Evolutionary conservation across 1,284 basidiomycete species (phyloP).

Genomic region (Coriolopsis trogii): DNA sequence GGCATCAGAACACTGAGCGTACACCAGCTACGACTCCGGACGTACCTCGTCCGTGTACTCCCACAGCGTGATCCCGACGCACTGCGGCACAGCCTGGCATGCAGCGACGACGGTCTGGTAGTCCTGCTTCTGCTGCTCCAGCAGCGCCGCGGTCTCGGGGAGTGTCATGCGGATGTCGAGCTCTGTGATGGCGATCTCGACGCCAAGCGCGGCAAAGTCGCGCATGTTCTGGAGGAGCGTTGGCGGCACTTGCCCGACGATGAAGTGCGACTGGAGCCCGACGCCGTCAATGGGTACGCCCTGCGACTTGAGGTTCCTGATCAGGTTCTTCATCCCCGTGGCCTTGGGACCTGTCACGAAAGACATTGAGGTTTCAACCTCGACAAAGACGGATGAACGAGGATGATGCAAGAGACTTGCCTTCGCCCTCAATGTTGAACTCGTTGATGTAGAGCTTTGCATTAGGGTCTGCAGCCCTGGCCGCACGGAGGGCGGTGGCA

Average conservation of each 20-base stretch:
- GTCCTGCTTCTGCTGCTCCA: constrained; percentile 52
- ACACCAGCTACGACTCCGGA: background rate
- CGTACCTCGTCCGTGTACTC: constrained; percentile 48
- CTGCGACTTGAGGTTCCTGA: constrained; percentile 42
- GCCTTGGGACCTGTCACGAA: constrained; percentile 41
- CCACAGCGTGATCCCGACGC: constrained; percentile 54
- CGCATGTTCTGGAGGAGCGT: constrained; percentile 45
- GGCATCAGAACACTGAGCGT: background rate
- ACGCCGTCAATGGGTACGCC: constrained; percentile 53
- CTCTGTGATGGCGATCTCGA: constrained; percentile 60
- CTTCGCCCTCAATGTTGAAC: constrained; percentile 43
- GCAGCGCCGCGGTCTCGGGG: constrained; percentile 48
- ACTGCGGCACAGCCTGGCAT: constrained; percentile 44
- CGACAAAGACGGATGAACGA: background rate
- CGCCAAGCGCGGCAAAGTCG: constrained; percentile 49
- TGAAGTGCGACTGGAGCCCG: constrained; percentile 53
- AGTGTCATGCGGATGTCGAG: constrained; percentile 56
- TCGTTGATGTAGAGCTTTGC: constrained; percentile 54
- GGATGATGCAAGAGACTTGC: background rate
- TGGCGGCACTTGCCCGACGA: constrained; percentile 48
- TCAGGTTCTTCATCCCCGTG: constrained; percentile 48
- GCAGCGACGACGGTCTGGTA: constrained; percentile 48
- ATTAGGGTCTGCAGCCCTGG: constrained; percentile 47
- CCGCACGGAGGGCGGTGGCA: constrained; percentile 45
- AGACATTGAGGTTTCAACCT: too few relatives aligned